Evolutionary conservation across 352 stramenopile genomes (phyloP).

Genomic region (Phytopythium chamaehyphon): DNA sequence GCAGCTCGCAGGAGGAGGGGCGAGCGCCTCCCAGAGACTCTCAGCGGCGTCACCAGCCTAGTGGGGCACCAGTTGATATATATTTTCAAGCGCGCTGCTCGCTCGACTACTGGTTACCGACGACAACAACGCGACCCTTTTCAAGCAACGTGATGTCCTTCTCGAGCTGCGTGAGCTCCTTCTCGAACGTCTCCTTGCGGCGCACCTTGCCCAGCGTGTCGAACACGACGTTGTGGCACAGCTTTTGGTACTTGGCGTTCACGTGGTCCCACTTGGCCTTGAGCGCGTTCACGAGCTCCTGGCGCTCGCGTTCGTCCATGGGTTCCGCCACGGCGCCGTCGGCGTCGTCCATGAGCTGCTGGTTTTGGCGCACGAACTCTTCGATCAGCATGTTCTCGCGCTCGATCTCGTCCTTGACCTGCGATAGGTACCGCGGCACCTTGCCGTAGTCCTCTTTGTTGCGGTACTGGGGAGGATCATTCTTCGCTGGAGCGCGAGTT

Average conservation of each 20-base stretch:
- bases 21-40: background rate
- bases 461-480: conserved; percentile 72
- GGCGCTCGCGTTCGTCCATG: conserved; percentile 85
- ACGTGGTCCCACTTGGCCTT: conserved; percentile 94
- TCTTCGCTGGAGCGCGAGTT: conserved; percentile 48
- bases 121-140: conserved; percentile 66
- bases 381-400: conserved; percentile 93
- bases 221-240: conserved; percentile 92
- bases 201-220: conserved; percentile 91
- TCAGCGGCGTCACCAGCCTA: background rate
- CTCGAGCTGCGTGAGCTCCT: conserved; percentile 89
- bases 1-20: conserved; percentile 26
- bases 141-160: conserved; percentile 89
- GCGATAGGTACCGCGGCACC: conserved; percentile 87
- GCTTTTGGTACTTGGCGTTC: conserved; percentile 93
- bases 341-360: conserved; percentile 79
- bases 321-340: conserved; percentile 44
- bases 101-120: conserved; percentile 23
- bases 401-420: conserved; percentile 92
- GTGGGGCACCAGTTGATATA: background rate
- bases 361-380: conserved; percentile 88
- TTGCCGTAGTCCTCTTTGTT: conserved; percentile 92
- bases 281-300: conserved; percentile 82
- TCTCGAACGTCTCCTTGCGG: conserved; percentile 91
- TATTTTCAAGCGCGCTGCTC: background rate